Percentiles rank a stretch among this genome's conserved stretches.
Evolutionary conservation across 352 stramenopile species (phyloP).

Genomic region (Thalassiosira mediterranea): DNA sequence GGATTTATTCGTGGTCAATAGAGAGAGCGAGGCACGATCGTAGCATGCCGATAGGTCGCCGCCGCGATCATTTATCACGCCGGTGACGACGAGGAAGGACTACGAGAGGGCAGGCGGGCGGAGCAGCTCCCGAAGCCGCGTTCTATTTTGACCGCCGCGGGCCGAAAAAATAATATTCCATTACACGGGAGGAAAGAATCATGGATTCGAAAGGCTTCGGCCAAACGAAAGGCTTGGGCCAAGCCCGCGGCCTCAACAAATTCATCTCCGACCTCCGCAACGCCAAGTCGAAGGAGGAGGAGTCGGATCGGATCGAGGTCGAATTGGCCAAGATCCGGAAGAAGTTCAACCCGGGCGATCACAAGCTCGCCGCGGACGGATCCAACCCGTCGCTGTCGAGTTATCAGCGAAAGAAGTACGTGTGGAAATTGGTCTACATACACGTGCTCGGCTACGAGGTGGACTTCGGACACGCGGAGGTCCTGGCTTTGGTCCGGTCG

Average conservation of each 20-base stretch:
- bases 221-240: too few species aligned
- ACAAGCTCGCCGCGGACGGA: conserved; percentile 58
- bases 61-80: too few species aligned
- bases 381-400: conserved; percentile 86
- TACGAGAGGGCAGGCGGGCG: too few species aligned
- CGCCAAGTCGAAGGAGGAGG: conserved; percentile 88
- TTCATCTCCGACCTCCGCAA: conserved; percentile 88
- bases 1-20: too few species aligned
- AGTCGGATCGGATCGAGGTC: conserved; percentile 95
- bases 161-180: too few species aligned
- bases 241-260: conserved; percentile 86
- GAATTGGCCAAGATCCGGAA: conserved; percentile 97
- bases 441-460: conserved; percentile 99
- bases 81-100: too few species aligned
- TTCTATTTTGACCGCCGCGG: too few species aligned
- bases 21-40: too few species aligned
- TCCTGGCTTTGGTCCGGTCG: conserved; percentile 93
- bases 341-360: conserved; percentile 91
- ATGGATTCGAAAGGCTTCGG: too few species aligned
- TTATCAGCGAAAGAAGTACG: conserved; percentile 99
- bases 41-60: too few species aligned
- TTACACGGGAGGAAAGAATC: too few species aligned
- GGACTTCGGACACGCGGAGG: conserved; percentile 98
- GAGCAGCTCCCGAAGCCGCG: too few species aligned
- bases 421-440: conserved; percentile 99